Evolutionary conservation across 2,329 filamentous ascomycete species (phyloP), one percentile per base, ranked within the genome.

Genomic region (Colletotrichum musae): DNA sequence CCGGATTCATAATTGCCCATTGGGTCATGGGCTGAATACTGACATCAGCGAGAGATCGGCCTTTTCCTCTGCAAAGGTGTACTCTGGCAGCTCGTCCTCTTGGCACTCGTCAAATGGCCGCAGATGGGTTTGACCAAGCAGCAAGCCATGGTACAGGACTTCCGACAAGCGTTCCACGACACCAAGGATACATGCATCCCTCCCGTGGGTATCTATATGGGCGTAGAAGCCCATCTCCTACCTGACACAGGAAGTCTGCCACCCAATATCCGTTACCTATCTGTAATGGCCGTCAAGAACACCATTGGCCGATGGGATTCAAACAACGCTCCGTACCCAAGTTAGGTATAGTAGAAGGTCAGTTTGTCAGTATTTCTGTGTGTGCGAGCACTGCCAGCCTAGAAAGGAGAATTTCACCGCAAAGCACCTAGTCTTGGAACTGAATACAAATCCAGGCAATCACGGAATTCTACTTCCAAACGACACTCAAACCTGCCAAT

Each of bases 171-270:
- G 5, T 73, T 81, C 59, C 75, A 78, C 51, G 74, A 82, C 64
- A 75, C 74, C 74, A 28, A 70, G 71, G 48, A 74, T 80, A 13
- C 80, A 80, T 63, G 78, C 74, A 24, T 77, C 75, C 48, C 74
- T 80, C 48, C 76, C 77, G 60, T 82, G 79, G 78, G 72, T 78
- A n/a, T 76, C 79, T 47, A 75, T 80, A 53, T 82, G 80, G 77
- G 81, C 77, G 2, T 80, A 82, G 57, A 82, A 81, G 66, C 80
- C 81, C 6, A 45, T 41, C 48, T 45, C 24, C 26, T 69, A 52
- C 64, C 21, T 24, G 3, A 24, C 21, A 51, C 45, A 18, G 21
- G 12, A 24, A 45, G 16, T 15, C 10, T 43, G 41, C 41, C 13
- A 15, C 13, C 13, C 16, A n/a, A 15, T 13, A 10, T 12, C n/a